Percentiles rank a stretch among this genome's conserved stretches.
Conservation (phyloP, 257 asterid genomes). For the Jasminum sambac region DNA sequence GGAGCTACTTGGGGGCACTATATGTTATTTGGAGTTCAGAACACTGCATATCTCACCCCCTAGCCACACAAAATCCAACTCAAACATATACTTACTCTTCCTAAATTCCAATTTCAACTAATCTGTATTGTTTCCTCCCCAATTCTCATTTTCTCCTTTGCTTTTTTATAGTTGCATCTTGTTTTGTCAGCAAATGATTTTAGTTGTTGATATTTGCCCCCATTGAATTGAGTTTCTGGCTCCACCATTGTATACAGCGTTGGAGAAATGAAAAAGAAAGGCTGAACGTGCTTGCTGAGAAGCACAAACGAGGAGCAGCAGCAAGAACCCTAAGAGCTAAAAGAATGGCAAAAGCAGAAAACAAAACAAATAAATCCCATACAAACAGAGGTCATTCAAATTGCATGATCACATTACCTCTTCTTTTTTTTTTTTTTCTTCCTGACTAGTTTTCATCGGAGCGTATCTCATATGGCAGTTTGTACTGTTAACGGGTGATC, state of each 20-base stretch:
- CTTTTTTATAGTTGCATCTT: too few species aligned
- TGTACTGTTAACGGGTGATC: slow-evolving; percentile 19
- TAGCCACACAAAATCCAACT: too few species aligned
- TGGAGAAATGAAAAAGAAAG: slow-evolving; percentile 70
- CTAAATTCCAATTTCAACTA: too few species aligned
- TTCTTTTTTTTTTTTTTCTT: slow-evolving; percentile 6
- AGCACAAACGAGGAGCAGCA: slow-evolving; percentile 75
- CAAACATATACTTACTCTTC: too few species aligned
- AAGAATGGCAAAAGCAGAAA: slow-evolving; percentile 37
- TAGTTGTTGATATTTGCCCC: too few species aligned
- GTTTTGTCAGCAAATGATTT: too few species aligned
- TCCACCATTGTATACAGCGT: slow-evolving; percentile 37
- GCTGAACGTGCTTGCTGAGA: slow-evolving; percentile 58
- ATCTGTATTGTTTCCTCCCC: too few species aligned
- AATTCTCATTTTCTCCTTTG: too few species aligned
- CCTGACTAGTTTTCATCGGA: not conserved
- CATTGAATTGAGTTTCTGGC: too few species aligned
- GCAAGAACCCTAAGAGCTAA: slow-evolving; percentile 58
- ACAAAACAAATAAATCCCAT: slow-evolving; percentile 30
- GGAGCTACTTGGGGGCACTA: too few species aligned
- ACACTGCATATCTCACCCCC: too few species aligned
- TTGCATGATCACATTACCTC: not conserved
- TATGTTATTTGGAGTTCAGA: too few species aligned
- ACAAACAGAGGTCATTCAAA: slow-evolving; percentile 33
- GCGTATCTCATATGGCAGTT: not conserved